phyloP scores from a whole-genome alignment of 2,329 filamentous ascomycete genomes.

The Colletotrichum echinochloae region DNA sequence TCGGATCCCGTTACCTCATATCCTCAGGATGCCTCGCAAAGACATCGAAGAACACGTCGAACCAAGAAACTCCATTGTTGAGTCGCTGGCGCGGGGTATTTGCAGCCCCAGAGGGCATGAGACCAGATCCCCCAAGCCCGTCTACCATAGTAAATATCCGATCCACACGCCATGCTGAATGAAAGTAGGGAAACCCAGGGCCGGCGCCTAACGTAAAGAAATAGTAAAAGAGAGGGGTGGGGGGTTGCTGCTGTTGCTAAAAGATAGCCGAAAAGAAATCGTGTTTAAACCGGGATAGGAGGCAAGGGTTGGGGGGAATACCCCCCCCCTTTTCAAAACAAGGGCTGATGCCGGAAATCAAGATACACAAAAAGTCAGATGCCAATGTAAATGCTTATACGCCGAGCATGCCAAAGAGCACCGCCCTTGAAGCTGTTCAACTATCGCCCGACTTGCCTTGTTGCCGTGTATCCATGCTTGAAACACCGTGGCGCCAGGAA shows the following conservation, averaged over 20 bases:
- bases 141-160: conserved; percentile 38
- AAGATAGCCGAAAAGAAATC: conserved; percentile 8
- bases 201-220: conserved; percentile 19
- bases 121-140: conserved; percentile 26
- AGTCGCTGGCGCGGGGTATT: conserved; percentile 33
- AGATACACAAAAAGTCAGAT: conserved; percentile 10
- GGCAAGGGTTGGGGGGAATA: too few relatives aligned
- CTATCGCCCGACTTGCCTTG: neutral
- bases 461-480: conserved; percentile 26
- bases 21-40: conserved; percentile 34
- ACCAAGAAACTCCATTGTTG: conserved; percentile 38
- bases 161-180: conserved; percentile 41
- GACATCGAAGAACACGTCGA: conserved; percentile 29
- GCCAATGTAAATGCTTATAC: conserved; percentile 37
- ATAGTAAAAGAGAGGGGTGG: conserved; percentile 20
- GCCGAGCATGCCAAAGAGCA: conserved; percentile 8
- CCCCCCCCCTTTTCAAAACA: neutral
- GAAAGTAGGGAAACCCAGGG: conserved; percentile 36
- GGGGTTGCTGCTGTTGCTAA: conserved; percentile 12
- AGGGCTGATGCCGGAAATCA: neutral
- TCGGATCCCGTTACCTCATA: conserved; percentile 23
- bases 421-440: conserved; percentile 14
- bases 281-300: neutral
- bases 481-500: conserved; percentile 23
- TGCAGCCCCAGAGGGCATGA: conserved; percentile 29